A percentile compares a stretch with the other conserved stretches of the same genome.
phyloP scores from a whole-genome alignment of 139 green algal species.

The Pycnococcus provasolii region DNA sequence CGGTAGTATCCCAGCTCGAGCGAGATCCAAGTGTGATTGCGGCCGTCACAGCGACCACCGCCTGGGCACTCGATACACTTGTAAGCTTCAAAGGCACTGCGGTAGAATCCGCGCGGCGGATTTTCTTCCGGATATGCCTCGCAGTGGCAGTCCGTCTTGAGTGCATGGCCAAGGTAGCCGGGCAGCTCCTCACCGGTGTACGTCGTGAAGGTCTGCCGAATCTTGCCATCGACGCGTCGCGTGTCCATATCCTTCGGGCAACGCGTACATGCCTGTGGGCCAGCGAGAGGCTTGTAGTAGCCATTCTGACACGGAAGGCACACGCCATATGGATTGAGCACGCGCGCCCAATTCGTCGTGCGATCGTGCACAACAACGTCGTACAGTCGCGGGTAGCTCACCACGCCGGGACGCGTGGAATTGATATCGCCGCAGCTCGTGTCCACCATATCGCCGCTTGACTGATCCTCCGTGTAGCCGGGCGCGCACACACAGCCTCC shows the following conservation, averaged over 20 bases:
- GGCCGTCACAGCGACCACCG: too few species aligned
- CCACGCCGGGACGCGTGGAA: not conserved
- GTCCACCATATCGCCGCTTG: not conserved
- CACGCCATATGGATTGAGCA: not conserved
- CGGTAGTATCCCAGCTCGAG: too few species aligned
- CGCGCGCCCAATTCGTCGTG: not conserved
- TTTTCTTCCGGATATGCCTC: too few species aligned
- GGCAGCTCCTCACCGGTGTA: not conserved
- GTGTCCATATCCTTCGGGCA: slow-evolving; percentile 1
- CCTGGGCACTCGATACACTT: too few species aligned
- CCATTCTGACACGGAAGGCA: not conserved
- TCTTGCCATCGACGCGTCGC: not conserved
- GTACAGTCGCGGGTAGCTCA: not conserved
- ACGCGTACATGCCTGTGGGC: not conserved
- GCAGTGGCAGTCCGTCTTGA: not conserved
- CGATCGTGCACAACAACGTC: not conserved
- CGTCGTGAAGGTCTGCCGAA: not conserved
- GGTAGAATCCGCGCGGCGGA: too few species aligned
- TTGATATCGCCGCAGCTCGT: not conserved
- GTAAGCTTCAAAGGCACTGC: too few species aligned
- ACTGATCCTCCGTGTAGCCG: not conserved
- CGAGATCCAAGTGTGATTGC: too few species aligned
- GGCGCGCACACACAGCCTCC: not conserved
- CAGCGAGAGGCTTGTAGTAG: not conserved
- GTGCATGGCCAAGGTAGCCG: not conserved